phyloP scores from a whole-genome alignment of 2,329 filamentous ascomycete genomes.

The Colletotrichum agaves region DNA sequence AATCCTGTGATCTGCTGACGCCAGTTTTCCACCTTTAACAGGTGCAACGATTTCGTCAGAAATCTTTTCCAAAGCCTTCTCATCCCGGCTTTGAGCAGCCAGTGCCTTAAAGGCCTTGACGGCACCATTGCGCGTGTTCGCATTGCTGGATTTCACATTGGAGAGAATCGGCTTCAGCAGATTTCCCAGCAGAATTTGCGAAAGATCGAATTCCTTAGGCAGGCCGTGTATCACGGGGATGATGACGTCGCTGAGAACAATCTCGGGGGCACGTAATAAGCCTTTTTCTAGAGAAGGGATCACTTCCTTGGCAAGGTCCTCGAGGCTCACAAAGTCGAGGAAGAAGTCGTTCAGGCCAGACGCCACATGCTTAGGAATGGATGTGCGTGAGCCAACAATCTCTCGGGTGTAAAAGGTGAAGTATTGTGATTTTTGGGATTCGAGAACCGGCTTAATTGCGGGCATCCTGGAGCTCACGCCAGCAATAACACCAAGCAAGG shows the following conservation, averaged over 20 bases:
- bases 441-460: slow-evolving; percentile 70
- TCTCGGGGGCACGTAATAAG: slow-evolving; percentile 87
- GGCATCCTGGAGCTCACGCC: slow-evolving; percentile 83
- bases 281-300: slow-evolving; percentile 89
- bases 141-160: slow-evolving; percentile 91
- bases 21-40: slow-evolving; percentile 84
- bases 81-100: slow-evolving; percentile 69
- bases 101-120: slow-evolving; percentile 78
- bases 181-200: slow-evolving; percentile 75
- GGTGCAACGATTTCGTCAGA: slow-evolving; percentile 82
- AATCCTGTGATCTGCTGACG: slow-evolving; percentile 85
- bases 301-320: slow-evolving; percentile 81
- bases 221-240: slow-evolving; percentile 78
- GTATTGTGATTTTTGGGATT: slow-evolving; percentile 75
- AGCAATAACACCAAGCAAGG: slow-evolving; percentile 85
- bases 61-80: slow-evolving; percentile 70
- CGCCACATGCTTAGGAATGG: slow-evolving; percentile 77
- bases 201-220: slow-evolving; percentile 78
- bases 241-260: slow-evolving; percentile 83
- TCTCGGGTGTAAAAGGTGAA: slow-evolving; percentile 88
- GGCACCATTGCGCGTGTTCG: slow-evolving; percentile 78
- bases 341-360: slow-evolving; percentile 86
- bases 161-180: slow-evolving; percentile 89
- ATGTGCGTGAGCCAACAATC: slow-evolving; percentile 80
- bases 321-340: slow-evolving; percentile 73